Evolutionary conservation across 371 early-diverging fungal species (phyloP), one percentile per base, ranked within the genome.

Genomic region (Mucor ambiguus): DNA sequence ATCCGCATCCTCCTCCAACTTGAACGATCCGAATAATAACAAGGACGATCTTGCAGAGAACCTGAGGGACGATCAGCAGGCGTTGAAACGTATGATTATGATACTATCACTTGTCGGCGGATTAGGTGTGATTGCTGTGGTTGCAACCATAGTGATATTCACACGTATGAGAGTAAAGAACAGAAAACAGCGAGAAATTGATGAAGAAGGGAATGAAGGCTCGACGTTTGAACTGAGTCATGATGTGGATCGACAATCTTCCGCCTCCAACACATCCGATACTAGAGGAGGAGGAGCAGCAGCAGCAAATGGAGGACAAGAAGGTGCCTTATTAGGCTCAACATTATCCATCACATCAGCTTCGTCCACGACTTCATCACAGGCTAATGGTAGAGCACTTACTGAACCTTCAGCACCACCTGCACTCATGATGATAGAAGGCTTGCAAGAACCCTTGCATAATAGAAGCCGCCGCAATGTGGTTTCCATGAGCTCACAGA

Each of bases 21-120:
- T 28, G 18, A 41, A 43, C 29, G 49, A 60, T 22, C 41, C 54
- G 8, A 43, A 64, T 24, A 48, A 55, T n/a, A 48, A 49, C 9
- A 64, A 63, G 26, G 58, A 54, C 10, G 49, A 46, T 10, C 14
- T 73, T 26, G 30, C 29, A 43, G 57, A 66, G 6, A 63, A 46
- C 18, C 12, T 64, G 6, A 28, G 58, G 28, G 54, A 67, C 7
- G 66, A 70, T n/a, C 70, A 69, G 30, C 46, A 38, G 30, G 75
- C 75, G 16, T 32, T 76, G 12, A 64, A 57, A 10, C 54, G 73
- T 22, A 70, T 76, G 73, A 64, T 68, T 32, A 61, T 67, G 26
- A 76, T 73, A 20, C 38, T 73, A 29, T 70, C 70, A 1, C 52
- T 76, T 18, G 73, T 76, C 12, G 76, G 76, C 14, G 68, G 73